A percentile compares a stretch with the other conserved stretches of the same genome.
Conservation (phyloP, 2,329 filamentous ascomycete species). For the Arachnomyces sp. region DNA sequence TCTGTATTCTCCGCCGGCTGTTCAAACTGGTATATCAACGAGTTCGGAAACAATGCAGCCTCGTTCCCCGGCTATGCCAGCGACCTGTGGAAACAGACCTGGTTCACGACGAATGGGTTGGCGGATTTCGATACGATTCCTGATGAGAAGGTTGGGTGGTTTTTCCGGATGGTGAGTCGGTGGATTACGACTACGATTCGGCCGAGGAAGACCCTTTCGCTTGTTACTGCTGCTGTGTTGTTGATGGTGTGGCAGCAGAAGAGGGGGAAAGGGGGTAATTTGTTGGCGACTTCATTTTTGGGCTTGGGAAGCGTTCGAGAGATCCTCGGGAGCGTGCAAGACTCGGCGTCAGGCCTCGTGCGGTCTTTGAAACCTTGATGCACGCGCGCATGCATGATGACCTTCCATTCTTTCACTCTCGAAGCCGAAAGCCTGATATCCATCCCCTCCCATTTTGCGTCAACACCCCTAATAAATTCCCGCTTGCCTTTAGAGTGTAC, state of each 20-base stretch:
- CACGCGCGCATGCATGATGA: too few relatives aligned
- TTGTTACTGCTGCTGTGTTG: background rate
- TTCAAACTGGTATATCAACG: constrained; percentile 37
- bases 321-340: too few relatives aligned
- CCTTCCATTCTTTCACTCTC: too few relatives aligned
- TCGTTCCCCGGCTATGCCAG: constrained; percentile 26
- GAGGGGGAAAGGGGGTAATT: too few relatives aligned
- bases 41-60: constrained; percentile 30
- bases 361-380: too few relatives aligned
- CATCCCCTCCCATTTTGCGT: too few relatives aligned
- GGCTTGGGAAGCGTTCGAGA: too few relatives aligned
- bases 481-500: too few relatives aligned
- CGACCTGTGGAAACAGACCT: constrained; percentile 3
- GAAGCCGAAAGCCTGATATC: too few relatives aligned
- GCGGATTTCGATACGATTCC: constrained; percentile 2
- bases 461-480: too few relatives aligned
- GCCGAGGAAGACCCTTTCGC: constrained; percentile 2
- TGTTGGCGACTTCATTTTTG: too few relatives aligned
- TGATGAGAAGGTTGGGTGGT: constrained; percentile 1
- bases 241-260: background rate
- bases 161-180: background rate
- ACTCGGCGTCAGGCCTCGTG: too few relatives aligned
- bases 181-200: background rate
- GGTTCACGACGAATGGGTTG: background rate
- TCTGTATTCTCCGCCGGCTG: constrained; percentile 32